Conservation (phyloP, 2,329 filamentous ascomycete genomes). For the Sarocladium kiliense region DNA sequence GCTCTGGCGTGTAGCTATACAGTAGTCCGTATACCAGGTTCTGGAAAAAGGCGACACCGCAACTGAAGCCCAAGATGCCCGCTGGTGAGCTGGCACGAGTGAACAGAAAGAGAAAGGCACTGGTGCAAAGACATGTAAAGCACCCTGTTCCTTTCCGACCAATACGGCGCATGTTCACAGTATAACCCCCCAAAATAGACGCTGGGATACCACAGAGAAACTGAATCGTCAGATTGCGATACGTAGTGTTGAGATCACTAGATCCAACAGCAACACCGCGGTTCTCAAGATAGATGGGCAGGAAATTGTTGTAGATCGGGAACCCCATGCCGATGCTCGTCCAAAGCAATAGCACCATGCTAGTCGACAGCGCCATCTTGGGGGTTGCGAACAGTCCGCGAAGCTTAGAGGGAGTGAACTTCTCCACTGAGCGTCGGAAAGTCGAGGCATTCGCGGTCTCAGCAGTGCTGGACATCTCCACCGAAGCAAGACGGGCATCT, state of each 20-base stretch:
- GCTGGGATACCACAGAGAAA: conserved; percentile 16
- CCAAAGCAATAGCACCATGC: conserved; percentile 50
- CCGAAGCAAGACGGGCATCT: conserved; percentile 13
- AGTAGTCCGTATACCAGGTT: conserved; percentile 17
- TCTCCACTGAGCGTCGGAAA: conserved; percentile 39
- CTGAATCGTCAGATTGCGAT: conserved; percentile 17
- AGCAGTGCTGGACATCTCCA: background rate
- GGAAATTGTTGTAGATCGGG: conserved; percentile 49
- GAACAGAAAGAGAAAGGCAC: conserved; percentile 13
- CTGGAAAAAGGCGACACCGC: conserved; percentile 19
- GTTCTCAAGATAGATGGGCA: conserved; percentile 22
- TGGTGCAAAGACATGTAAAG: too few species aligned
- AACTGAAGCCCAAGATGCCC: too few species aligned
- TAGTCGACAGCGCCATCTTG: conserved; percentile 46
- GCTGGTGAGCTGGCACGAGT: too few species aligned
- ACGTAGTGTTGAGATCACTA: conserved; percentile 8
- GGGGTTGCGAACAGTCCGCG: conserved; percentile 48
- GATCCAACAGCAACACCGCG: too few species aligned
- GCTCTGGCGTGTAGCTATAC: conserved; percentile 42
- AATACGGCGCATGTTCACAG: too few species aligned
- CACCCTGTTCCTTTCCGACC: too few species aligned
- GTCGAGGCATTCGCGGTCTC: conserved; percentile 6
- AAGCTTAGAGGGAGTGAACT: conserved; percentile 45
- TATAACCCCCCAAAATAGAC: too few species aligned
- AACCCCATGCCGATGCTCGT: conserved; percentile 53